Evolutionary conservation across 1,284 basidiomycete genomes (phyloP).

Genomic region (Puccinia brachypodii): DNA sequence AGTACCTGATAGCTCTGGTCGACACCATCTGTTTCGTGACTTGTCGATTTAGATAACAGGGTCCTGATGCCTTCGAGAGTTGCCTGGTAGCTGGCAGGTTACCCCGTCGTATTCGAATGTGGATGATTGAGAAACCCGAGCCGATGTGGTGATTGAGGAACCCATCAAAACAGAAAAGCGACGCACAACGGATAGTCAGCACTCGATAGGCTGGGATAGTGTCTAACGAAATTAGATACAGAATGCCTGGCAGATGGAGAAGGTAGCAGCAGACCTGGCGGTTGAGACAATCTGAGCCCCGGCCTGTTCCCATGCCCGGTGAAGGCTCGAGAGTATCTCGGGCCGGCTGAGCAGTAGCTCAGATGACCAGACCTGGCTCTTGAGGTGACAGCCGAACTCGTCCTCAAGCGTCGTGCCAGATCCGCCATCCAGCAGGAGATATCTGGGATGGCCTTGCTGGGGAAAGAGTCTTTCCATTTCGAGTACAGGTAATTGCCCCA

Average conservation of each 20-base stretch:
- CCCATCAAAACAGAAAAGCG: not conserved
- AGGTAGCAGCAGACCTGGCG: slow-evolving; percentile 2
- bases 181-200: not conserved
- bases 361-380: slow-evolving; percentile 21
- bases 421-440: slow-evolving; percentile 25
- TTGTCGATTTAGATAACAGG: not conserved
- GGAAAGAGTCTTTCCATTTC: slow-evolving; percentile 23
- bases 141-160: too few species aligned
- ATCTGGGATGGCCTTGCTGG: not conserved
- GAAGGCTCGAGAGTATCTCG: slow-evolving; percentile 7
- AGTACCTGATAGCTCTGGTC: not conserved
- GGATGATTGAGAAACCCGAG: not conserved
- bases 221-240: too few species aligned
- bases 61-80: slow-evolving; percentile 18
- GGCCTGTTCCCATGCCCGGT: slow-evolving; percentile 15
- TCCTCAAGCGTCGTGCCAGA: slow-evolving; percentile 31
- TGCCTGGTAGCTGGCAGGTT: slow-evolving; percentile 24
- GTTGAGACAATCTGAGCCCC: slow-evolving; percentile 21
- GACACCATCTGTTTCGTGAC: not conserved
- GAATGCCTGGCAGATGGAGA: not conserved
- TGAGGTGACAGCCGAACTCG: slow-evolving; percentile 1
- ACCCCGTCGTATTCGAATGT: not conserved
- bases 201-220: not conserved
- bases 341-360: slow-evolving; percentile 20
- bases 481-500: too few species aligned